Base-by-base conservation (phyloP, 768 basidiomycete species). In the Chalciporus piperatus region DNA sequence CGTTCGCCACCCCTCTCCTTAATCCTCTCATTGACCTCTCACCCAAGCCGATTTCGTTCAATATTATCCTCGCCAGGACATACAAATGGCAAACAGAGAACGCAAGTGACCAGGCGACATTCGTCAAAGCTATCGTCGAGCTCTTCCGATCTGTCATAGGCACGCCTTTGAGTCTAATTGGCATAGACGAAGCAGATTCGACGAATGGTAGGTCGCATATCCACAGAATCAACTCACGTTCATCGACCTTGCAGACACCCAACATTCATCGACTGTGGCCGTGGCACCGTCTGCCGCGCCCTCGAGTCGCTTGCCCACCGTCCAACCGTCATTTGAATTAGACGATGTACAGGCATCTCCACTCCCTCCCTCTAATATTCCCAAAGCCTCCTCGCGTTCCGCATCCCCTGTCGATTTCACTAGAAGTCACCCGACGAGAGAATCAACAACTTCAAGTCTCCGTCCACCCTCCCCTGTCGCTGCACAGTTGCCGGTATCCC, bases 21-120 rank as follows among this genome's bases (percentile, higher is more conserved):
- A 59, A 54, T 63, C 0, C 58, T 59, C 35, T 25, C 52, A 3
- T 47, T 62, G 54, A 68, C 47, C 8, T 35, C 8, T 44, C 55
- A 30, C 23, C 47, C 25, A 57, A 91, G 89, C 75, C 85, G 17
- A 62, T 74, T 20, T 72, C 76, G 17, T 89, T 96, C 70, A 89
- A 86, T 60, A 76, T 98, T 54, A 92, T 90, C 1, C 78, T 98
- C 47, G 84, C 88, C n/a, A 81, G 91, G 66, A 85, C 91, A 22
- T 98, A 98, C 72, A 78, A 74, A 66, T 98, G 95, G 94, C 80
- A 86, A 64, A 89, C 92, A 0, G 94, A 96, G 61, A 80, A 77
- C 49, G 66, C 77, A 28, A 65, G 65, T 22, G 93, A 98, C 59
- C 95, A 96, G 66, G 59, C 73, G 12, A 70, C 70, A 12, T 98